Evolutionary conservation across 441 rosid genomes (phyloP), one percentile per base, ranked within the genome.

Genomic region (Syzygium malaccense): DNA sequence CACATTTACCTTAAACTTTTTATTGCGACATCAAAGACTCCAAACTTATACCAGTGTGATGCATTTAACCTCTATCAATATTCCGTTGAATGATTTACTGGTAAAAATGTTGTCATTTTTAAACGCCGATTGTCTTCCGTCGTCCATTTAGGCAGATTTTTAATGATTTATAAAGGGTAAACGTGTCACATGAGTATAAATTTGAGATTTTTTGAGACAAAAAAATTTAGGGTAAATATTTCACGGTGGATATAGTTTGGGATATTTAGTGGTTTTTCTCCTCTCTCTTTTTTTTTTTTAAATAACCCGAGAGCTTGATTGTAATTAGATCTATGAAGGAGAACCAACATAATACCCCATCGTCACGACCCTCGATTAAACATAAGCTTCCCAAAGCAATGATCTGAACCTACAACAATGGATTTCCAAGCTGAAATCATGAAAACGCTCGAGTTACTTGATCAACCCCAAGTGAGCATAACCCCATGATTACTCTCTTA

Each of bases 1-100:
- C 8, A 14, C 3, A 28, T 14, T 60, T 60, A 6, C n/a, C 0
- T 0, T 60, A 3, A 60, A 60, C 7, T 28, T 1, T 14, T 1
- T 60, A 60, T 60, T 28, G 4, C 14, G 66, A 60, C 3, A 12
- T 28, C 8, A 60, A 13, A 60, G 4, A 6, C 18, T 28, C 14
- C 7, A 3, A 60, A 60, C 6, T 60, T 60, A 7, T 28, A 60
- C 28, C 2, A 13, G 2, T 13, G 1, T 1, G 32, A 28, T 15
- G 4, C 8, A 3, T 28, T 60, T 53, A 13, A 1, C 5, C 54
- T 13, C 15, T 4, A 12, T 51, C 14, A 51, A 13, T 3, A 1
- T 14, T 53, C 15, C 5, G 5, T 53, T 4, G 14, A 53, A 53
- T 14, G 54, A 53, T 53, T 53, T 53, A 13, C 17, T 2, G 9